Conservation (phyloP, 2,329 filamentous ascomycete species). For the Orbilia oligospora region DNA sequence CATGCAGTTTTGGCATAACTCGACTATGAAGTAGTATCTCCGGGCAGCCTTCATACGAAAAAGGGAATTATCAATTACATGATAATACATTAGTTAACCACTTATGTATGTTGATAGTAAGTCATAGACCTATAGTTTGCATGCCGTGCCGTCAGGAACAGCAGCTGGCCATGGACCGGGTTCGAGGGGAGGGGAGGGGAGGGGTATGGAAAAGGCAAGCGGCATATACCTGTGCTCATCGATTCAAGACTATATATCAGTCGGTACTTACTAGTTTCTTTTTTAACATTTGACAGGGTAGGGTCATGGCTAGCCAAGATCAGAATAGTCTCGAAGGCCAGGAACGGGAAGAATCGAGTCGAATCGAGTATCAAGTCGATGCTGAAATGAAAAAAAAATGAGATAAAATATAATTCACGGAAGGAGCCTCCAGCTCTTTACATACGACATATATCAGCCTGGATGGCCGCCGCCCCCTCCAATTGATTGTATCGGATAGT, state of each 20-base stretch:
- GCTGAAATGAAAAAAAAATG: not conserved
- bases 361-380: not conserved
- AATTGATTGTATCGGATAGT: too few species aligned
- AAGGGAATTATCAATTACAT: not conserved
- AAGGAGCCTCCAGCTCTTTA: conserved; percentile 13
- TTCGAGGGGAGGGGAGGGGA: conserved; percentile 11
- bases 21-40: not conserved
- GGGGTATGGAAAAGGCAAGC: conserved; percentile 32
- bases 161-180: conserved; percentile 26
- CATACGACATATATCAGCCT: conserved; percentile 5
- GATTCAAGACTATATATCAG: not conserved
- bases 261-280: too few species aligned
- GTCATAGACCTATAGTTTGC: not conserved
- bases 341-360: conserved; percentile 2
- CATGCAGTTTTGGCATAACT: conserved; percentile 3
- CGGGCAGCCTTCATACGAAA: not conserved
- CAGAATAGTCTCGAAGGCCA: not conserved
- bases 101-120: too few species aligned
- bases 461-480: not conserved
- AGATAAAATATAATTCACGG: not conserved
- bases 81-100: too few species aligned
- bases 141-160: conserved; percentile 39
- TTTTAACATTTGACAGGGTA: conserved; percentile 19
- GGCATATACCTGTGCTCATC: conserved; percentile 27
- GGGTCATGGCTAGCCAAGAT: not conserved